Percentiles rank a stretch among this genome's conserved stretches.
These are phyloP conservation scores for Caryopteris hybrid DNA, from an alignment of 305 asterid genomes.

Conservation along the genomic window DNA sequence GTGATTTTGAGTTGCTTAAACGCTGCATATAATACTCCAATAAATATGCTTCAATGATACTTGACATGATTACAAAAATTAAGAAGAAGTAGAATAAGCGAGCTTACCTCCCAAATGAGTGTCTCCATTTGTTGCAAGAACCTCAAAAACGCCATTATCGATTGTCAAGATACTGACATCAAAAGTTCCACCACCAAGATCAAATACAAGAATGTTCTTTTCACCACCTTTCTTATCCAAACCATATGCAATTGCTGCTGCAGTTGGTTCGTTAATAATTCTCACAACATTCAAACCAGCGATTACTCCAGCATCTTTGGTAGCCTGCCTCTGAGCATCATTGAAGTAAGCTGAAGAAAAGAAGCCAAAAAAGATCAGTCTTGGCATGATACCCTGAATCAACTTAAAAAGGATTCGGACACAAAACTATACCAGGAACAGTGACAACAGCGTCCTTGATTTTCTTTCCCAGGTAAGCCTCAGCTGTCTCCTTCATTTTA, in stretches of 20 bases:
- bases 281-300: slow-evolving; percentile 81
- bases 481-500: slow-evolving; percentile 91
- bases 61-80: no score
- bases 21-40: no score
- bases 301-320: slow-evolving; percentile 75
- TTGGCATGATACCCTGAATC: no score
- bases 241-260: slow-evolving; percentile 93
- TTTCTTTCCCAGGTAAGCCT: slow-evolving; percentile 86
- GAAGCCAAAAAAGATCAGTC: background rate
- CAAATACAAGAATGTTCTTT: slow-evolving; percentile 86
- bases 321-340: slow-evolving; percentile 92
- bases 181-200: slow-evolving; percentile 88
- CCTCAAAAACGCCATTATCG: slow-evolving; percentile 84
- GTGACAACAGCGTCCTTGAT: slow-evolving; percentile 83
- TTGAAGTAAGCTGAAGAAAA: slow-evolving; percentile 69
- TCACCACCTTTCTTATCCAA: slow-evolving; percentile 91
- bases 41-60: background rate
- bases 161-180: slow-evolving; percentile 86
- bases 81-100: background rate
- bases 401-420: background rate
- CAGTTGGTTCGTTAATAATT: slow-evolving; percentile 85
- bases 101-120: slow-evolving; percentile 94
- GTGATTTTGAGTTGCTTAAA: no score
- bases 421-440: slow-evolving; percentile 58
- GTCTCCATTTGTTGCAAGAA: slow-evolving; percentile 82